Percentiles rank a stretch among this genome's conserved stretches.
Conservation (phyloP, 164 flowering plant genomes). For the Kingdonia uniflora region DNA sequence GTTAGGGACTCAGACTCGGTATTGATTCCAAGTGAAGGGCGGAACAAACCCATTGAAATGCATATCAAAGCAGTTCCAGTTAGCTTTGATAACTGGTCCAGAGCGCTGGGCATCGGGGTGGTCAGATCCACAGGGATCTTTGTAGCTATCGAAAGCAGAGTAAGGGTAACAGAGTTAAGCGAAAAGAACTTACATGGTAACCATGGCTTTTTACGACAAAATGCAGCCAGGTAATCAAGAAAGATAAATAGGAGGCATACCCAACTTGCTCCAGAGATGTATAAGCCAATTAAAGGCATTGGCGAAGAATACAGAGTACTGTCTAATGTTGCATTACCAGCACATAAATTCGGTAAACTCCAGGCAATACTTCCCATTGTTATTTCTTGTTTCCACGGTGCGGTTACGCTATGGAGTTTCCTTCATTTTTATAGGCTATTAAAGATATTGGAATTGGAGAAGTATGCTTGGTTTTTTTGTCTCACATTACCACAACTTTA, state of each 20-base stretch:
- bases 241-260: background rate
- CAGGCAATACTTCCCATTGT: too few species aligned
- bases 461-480: too few species aligned
- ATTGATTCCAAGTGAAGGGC: background rate
- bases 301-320: too few species aligned
- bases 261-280: background rate
- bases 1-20: background rate
- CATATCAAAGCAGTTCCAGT: background rate
- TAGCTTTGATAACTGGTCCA: background rate
- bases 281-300: background rate
- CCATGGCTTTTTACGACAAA: background rate
- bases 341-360: too few species aligned
- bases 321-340: too few species aligned
- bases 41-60: background rate
- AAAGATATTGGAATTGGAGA: too few species aligned
- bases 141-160: background rate
- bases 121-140: background rate
- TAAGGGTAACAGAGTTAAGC: background rate
- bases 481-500: too few species aligned
- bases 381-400: too few species aligned
- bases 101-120: background rate
- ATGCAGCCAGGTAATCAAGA: background rate
- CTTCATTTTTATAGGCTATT: too few species aligned
- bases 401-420: too few species aligned
- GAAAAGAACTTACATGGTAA: too few species aligned